Conservation (phyloP, 228 moss, liverwort and hornwort species). For the Sphagnum fallax region DNA sequence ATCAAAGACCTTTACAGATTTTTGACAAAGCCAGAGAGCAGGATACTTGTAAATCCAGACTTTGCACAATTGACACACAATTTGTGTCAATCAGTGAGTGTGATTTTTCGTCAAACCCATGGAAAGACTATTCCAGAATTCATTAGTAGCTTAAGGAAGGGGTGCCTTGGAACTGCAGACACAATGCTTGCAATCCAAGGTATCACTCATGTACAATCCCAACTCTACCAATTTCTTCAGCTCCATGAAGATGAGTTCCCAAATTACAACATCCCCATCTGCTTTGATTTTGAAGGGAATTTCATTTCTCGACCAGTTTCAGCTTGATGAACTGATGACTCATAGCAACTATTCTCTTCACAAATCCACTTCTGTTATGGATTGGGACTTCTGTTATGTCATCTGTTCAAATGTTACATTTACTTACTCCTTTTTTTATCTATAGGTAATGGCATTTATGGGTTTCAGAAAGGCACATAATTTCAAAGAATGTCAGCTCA, state of each 20-base stretch:
- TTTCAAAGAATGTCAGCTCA: no score
- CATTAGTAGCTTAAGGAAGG: not conserved
- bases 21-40: slow-evolving; percentile 24
- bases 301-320: no score
- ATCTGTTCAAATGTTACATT: no score
- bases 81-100: slow-evolving; percentile 3
- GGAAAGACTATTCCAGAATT: not conserved
- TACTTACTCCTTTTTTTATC: no score
- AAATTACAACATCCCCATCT: not conserved
- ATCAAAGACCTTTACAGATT: slow-evolving; percentile 21
- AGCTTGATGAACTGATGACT: no score
- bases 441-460: no score
- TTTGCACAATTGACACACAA: slow-evolving; percentile 18
- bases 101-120: not conserved
- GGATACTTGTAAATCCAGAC: slow-evolving; percentile 22
- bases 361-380: no score
- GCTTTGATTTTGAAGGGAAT: not conserved
- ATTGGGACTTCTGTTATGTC: no score
- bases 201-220: not conserved
- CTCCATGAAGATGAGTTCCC: not conserved
- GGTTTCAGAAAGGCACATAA: no score
- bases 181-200: not conserved
- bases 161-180: not conserved
- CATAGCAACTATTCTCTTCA: no score
- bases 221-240: not conserved